Percentiles rank a stretch among this genome's conserved stretches.
These are phyloP conservation scores for Pezicula rhizophila DNA, from an alignment of 2,329 filamentous ascomycete genomes.

Conservation along the genomic window DNA sequence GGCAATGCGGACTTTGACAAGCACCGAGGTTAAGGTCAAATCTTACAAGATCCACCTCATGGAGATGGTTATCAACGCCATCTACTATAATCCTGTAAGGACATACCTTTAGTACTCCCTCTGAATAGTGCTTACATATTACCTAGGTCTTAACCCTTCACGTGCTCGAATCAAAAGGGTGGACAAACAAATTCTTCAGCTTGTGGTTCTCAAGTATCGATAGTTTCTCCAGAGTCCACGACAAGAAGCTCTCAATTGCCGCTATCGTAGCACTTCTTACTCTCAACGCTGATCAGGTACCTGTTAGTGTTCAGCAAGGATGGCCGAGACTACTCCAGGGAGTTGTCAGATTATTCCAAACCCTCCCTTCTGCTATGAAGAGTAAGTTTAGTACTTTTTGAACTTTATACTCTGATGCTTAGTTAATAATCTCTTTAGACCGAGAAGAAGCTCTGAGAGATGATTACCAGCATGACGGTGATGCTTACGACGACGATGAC, in stretches of 20 bases:
- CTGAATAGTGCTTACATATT: background rate
- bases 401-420: background rate
- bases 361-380: constrained; percentile 79
- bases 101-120: background rate
- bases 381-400: constrained; percentile 44
- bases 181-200: constrained; percentile 99
- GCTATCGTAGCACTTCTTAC: constrained; percentile 84
- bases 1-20: constrained; percentile 75
- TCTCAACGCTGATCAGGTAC: constrained; percentile 74
- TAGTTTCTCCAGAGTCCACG: constrained; percentile 86
- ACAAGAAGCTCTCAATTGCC: constrained; percentile 97
- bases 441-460: constrained; percentile 90
- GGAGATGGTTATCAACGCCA: constrained; percentile 97
- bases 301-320: constrained; percentile 85
- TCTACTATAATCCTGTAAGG: constrained; percentile 83
- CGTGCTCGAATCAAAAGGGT: constrained; percentile 82
- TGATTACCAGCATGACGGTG: constrained; percentile 67
- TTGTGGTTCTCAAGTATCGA: constrained; percentile 97
- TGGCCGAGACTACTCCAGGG: constrained; percentile 90
- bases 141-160: constrained; percentile 63
- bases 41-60: constrained; percentile 93
- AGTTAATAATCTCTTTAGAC: constrained; percentile 43
- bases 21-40: constrained; percentile 77
- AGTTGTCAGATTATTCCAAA: constrained; percentile 86
- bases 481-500: constrained; percentile 59